Evolutionary conservation across 2,329 filamentous ascomycete species (phyloP).

Genomic region (Xylariomycetidae sp.): DNA sequence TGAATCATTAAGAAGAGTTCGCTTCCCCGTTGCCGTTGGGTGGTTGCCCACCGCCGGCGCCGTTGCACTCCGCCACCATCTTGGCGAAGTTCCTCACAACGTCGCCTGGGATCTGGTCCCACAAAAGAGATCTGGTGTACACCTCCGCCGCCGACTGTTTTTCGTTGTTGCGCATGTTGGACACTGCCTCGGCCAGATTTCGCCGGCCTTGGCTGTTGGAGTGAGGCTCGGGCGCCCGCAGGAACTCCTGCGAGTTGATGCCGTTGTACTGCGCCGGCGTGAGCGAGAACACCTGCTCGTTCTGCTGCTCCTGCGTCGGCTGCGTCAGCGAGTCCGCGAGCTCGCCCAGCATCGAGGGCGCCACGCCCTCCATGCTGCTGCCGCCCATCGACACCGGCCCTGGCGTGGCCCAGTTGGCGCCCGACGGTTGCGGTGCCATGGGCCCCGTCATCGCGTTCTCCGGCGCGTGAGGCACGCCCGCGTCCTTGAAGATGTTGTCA

Average conservation of each 20-base stretch:
- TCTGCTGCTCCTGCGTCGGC: conserved; percentile 77
- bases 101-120: conserved; percentile 88
- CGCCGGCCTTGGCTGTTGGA: conserved; percentile 59
- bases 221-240: conserved; percentile 49
- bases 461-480: conserved; percentile 50
- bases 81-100: conserved; percentile 89
- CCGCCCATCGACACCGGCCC: conserved; percentile 35
- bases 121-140: conserved; percentile 86
- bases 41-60: conserved; percentile 34
- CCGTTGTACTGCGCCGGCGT: conserved; percentile 85
- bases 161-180: conserved; percentile 66
- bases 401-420: conserved; percentile 38
- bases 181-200: conserved; percentile 74
- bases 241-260: conserved; percentile 69
- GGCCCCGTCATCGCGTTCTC: conserved; percentile 36
- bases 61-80: conserved; percentile 74
- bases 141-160: conserved; percentile 78
- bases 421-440: conserved; percentile 50
- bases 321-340: conserved; percentile 64
- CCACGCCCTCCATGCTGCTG: conserved; percentile 40
- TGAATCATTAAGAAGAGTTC: conserved; percentile 35
- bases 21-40: conserved; percentile 40
- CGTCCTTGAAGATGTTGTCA: conserved; percentile 76
- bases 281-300: conserved; percentile 81
- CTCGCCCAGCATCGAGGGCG: conserved; percentile 57